Conservation (phyloP, 441 rosid genomes). For the Pelargonium myrrhifolium region DNA sequence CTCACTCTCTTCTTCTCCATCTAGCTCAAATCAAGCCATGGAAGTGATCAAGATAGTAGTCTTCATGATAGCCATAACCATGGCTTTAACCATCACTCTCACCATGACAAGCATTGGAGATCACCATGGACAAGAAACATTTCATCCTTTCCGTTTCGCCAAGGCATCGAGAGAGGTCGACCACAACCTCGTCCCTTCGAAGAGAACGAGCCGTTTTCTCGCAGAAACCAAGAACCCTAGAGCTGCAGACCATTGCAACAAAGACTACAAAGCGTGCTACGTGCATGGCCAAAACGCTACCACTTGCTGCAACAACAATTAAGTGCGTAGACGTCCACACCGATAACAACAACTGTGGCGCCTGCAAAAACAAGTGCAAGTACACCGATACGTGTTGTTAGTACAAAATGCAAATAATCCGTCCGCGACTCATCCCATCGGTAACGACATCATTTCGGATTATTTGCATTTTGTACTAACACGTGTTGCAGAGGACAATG, state of each 20-base stretch:
- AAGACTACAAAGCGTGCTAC: neutral
- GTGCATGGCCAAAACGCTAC: neutral
- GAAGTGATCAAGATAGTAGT: slow-evolving; percentile 7
- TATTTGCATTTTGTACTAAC: no score
- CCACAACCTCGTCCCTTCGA: neutral
- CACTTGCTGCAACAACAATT: slow-evolving; percentile 39
- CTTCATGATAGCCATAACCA: slow-evolving; percentile 9
- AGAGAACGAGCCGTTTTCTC: neutral
- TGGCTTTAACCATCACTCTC: slow-evolving; percentile 14
- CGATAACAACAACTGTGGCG: slow-evolving; percentile 48
- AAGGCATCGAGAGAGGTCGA: neutral
- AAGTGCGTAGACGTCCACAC: slow-evolving; percentile 37
- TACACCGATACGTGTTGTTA: slow-evolving; percentile 24
- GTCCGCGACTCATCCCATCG: no score
- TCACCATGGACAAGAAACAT: neutral
- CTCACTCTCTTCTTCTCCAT: no score
- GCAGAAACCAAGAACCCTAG: neutral
- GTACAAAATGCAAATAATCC: no score
- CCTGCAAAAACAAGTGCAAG: slow-evolving; percentile 46
- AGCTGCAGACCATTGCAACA: neutral
- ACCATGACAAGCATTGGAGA: slow-evolving; percentile 12
- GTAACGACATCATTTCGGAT: no score
- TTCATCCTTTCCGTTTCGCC: neutral
- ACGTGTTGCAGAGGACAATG: slow-evolving; percentile 47
- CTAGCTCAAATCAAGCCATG: no score